Percentiles rank a stretch among this genome's conserved stretches.
Conservation (phyloP, 495 filamentous ascomycete genomes). For the Penicillium waksmanii region DNA sequence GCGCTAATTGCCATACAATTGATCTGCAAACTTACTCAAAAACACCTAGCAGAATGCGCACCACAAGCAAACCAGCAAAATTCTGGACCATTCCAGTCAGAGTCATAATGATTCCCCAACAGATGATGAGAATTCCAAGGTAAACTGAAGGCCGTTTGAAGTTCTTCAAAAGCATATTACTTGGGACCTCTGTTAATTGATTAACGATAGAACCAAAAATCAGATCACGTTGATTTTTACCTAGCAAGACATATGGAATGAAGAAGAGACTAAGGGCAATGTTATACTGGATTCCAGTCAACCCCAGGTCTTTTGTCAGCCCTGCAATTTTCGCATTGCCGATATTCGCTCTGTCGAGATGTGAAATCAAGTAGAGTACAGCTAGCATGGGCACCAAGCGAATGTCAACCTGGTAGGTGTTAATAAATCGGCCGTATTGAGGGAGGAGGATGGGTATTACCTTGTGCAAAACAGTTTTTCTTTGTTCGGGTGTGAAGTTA, state of each 20-base stretch:
- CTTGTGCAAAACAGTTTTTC: slow-evolving; percentile 25
- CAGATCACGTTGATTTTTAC: slow-evolving; percentile 42
- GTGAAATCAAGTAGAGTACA: slow-evolving; percentile 51
- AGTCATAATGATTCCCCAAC: slow-evolving; percentile 56
- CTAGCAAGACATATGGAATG: slow-evolving; percentile 69
- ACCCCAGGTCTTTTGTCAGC: slow-evolving; percentile 58
- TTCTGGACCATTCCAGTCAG: slow-evolving; percentile 49
- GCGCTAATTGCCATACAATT: background rate
- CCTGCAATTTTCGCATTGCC: slow-evolving; percentile 80
- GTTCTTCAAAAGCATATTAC: slow-evolving; percentile 56
- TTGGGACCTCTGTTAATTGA: slow-evolving; percentile 55
- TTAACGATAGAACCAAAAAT: slow-evolving; percentile 16
- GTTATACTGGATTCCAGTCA: slow-evolving; percentile 66
- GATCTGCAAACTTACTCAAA: slow-evolving; percentile 46
- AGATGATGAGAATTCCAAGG: slow-evolving; percentile 60
- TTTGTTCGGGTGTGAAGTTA: slow-evolving; percentile 20
- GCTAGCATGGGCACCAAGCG: slow-evolving; percentile 38
- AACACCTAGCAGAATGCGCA: slow-evolving; percentile 66
- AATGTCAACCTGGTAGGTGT: slow-evolving; percentile 24
- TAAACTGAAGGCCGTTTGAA: slow-evolving; percentile 36
- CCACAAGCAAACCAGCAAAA: slow-evolving; percentile 61
- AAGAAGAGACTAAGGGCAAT: slow-evolving; percentile 68
- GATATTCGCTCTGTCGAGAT: slow-evolving; percentile 65
- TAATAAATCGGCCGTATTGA: background rate
- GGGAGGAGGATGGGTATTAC: slow-evolving; percentile 1